phyloP scores from a whole-genome alignment of 306 rosid species.

The Benincasa hispida region DNA sequence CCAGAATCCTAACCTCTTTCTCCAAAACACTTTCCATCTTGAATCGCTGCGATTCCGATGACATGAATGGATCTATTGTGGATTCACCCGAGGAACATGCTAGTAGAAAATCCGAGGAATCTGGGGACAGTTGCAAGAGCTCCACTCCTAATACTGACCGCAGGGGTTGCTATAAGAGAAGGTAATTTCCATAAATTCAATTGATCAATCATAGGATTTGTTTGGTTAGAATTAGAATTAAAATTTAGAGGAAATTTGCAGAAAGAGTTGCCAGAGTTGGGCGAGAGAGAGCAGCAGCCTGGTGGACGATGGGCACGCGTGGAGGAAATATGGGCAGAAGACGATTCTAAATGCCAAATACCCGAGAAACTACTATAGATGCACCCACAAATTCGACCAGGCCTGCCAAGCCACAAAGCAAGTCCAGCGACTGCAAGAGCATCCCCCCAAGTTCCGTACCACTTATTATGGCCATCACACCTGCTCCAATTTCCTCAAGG shows the following conservation, averaged over 20 bases:
- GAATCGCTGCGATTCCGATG: neutral
- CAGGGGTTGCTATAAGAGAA: slow-evolving; percentile 16
- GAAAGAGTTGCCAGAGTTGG: slow-evolving; percentile 3
- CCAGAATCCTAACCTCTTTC: neutral
- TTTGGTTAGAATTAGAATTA: no score
- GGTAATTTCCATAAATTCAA: neutral
- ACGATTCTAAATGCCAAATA: slow-evolving; percentile 1
- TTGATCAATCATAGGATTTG: no score
- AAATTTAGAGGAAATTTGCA: neutral
- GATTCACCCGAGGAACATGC: neutral
- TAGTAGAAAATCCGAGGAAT: neutral
- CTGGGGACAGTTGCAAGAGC: slow-evolving; percentile 4
- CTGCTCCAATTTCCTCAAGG: slow-evolving; percentile 19
- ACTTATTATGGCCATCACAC: slow-evolving; percentile 45
- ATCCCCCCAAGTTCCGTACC: slow-evolving; percentile 36
- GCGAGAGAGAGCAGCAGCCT: neutral
- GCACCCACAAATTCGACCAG: slow-evolving; percentile 66
- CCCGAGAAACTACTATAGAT: slow-evolving; percentile 42
- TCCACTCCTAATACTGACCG: neutral
- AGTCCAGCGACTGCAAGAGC: slow-evolving; percentile 44
- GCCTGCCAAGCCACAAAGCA: slow-evolving; percentile 61
- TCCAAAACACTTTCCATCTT: neutral
- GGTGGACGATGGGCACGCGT: slow-evolving; percentile 14
- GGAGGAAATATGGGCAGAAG: slow-evolving; percentile 16
- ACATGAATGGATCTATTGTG: neutral